Conservation (phyloP, 345 rosid species). For the Gossypium anomalum region DNA sequence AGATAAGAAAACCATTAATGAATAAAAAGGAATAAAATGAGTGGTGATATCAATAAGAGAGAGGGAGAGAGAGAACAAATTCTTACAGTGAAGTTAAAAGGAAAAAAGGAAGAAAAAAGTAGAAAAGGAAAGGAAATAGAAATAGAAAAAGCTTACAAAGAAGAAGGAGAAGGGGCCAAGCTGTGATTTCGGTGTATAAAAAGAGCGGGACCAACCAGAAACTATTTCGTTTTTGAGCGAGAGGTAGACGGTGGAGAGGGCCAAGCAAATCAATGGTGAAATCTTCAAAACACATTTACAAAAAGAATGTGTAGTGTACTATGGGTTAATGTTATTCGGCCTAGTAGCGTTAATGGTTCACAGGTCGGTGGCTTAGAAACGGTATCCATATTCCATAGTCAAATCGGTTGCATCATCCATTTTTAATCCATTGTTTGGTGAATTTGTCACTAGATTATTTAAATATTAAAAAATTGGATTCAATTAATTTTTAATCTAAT, state of each 20-base stretch:
- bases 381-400: too few species aligned
- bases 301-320: too few species aligned
- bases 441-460: too few species aligned
- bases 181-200: slow-evolving; percentile 48
- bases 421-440: too few species aligned
- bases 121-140: neutral
- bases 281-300: neutral
- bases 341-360: too few species aligned
- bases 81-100: slow-evolving; percentile 6
- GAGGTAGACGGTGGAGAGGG: neutral
- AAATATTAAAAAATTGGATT: too few species aligned
- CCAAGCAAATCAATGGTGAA: slow-evolving; percentile 6
- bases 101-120: neutral
- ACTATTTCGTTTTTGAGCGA: neutral
- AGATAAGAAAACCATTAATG: slow-evolving; percentile 12
- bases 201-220: slow-evolving; percentile 47
- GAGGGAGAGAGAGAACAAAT: neutral
- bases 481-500: too few species aligned
- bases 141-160: slow-evolving; percentile 18
- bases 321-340: too few species aligned
- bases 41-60: neutral
- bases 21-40: neutral
- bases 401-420: too few species aligned
- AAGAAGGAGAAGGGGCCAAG: slow-evolving; percentile 30
- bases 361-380: too few species aligned